Evolutionary conservation across 495 filamentous ascomycete species (phyloP), one percentile per base, ranked within the genome.

Genomic region (Hypoxylon crocopeplum): DNA sequence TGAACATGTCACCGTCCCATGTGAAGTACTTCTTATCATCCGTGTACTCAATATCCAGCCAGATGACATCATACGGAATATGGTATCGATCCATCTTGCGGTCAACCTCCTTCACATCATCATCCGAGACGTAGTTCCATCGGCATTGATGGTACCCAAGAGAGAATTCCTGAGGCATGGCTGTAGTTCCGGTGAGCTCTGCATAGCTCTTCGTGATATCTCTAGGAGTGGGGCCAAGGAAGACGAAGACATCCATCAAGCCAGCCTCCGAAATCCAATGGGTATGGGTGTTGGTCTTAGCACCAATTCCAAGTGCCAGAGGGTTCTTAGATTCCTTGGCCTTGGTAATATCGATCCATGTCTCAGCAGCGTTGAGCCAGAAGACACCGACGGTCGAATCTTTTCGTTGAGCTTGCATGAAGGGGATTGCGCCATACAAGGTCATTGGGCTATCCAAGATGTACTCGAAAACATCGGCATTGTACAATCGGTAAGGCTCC

Each of bases 1-100:
- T 80, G 74, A 98, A 98, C 15, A 82, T 90, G 53, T 93, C 79
- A 2, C 85, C 80, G 69, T 98, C 94, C 92, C 92, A 98, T 6
- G 91, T 96, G 71, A 98, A 98, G 75, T 98, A 98, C 74, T 95
- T 95, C 72, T 93, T 93, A 70, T 86, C 91, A 48, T 98, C 89
- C 0, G 92, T 92, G 70, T 97, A 98, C 72, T 98, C 94, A 67
- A 98, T 88, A 62, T 98, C 94, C 8, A 98, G 84, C 94, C 94
- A 98, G 58, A 98, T 98, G 39, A 97, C 90, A 76, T 98, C 94
- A 72, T 97, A 98, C 1, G 94, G 94, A 40, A 98, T 97, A 48
- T 92, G 84, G 72, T 88, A 84, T 70, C 93, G 95, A 77, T 96
- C 92, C 74, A 98, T 95, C 69, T 95, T 96, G 56, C 90, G 85